Conservation (phyloP, 2,329 filamentous ascomycete genomes). For the Calycina herbarum region DNA sequence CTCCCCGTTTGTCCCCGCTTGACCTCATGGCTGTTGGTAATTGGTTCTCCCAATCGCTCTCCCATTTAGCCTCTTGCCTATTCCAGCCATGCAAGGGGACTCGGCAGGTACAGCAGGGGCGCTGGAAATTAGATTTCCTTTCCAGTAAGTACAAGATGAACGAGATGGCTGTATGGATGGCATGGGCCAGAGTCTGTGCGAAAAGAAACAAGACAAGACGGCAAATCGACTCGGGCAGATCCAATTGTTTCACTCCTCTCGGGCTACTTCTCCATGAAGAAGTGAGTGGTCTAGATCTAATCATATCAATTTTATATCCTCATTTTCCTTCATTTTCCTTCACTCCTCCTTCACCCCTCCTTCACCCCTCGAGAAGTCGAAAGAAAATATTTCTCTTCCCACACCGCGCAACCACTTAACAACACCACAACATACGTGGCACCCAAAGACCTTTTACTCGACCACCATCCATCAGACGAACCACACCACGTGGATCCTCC, state of each 20-base stretch:
- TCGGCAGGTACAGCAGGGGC: neutral
- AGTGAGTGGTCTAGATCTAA: too few species aligned
- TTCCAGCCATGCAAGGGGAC: conserved; percentile 1
- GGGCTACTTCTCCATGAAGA: too few species aligned
- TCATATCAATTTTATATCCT: neutral
- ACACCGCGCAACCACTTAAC: neutral
- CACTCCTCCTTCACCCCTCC: neutral
- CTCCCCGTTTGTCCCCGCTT: neutral
- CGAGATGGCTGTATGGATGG: too few species aligned
- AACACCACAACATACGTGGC: conserved; percentile 3
- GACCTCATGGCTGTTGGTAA: neutral
- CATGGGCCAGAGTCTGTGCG: neutral
- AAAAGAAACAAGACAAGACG: neutral
- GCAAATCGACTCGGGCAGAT: too few species aligned
- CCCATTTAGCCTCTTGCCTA: neutral
- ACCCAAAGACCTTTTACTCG: neutral
- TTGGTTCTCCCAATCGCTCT: neutral
- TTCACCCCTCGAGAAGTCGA: neutral
- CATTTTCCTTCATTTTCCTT: neutral
- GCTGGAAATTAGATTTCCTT: too few species aligned
- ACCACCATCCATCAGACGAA: neutral
- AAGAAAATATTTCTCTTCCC: neutral
- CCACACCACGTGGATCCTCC: conserved; percentile 1
- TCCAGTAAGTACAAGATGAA: neutral
- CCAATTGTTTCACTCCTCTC: too few species aligned